Evolutionary conservation across 805 yeast genomes (phyloP), one percentile per base, ranked within the genome.

Genomic region (Tetrapisispora fleetii): DNA sequence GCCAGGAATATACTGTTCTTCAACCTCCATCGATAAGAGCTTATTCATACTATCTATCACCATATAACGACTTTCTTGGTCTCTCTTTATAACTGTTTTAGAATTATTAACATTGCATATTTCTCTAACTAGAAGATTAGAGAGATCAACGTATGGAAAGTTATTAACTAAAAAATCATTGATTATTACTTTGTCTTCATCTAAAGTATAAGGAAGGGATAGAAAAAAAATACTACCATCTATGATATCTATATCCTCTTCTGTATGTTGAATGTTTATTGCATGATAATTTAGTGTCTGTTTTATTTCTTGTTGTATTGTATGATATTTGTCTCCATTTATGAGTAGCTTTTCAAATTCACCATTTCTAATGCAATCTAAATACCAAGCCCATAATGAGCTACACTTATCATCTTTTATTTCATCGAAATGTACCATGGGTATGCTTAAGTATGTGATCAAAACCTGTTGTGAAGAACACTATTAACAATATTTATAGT

Each of bases 311-410:
- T 63, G 54, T 46, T 58, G 58, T 43, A 68, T 49, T n/a, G 60
- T 54, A 2, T 61, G 52, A 16, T 51, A 57, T 45, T 62, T 65
- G 18, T 58, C 38, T 38, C 53, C 48, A 46, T 67, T 63, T 11
- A 55, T 52, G 2, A 59, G 60, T 9, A 68, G 52, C 49, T 65
- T 64, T 48, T 68, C 72, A 50, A 68, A 68, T 30, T 59, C 57
- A 1, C 72, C 72, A 14, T 59, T 57, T 44, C 68, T 53, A 9
- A 68, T 53, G 43, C 65, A 65, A n/a, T 58, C 45, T 30, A 68
- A 44, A 50, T 66, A 68, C 72, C 72, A 68, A 18, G 67, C 58
- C 67, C 69, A 66, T 18, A 67, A 16, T 5, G 35, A 21, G 17
- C 7, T 24, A n/a, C 17, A 19, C 2, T 37, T 16, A n/a, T 41